Evolutionary conservation across 2,329 filamentous ascomycete genomes (phyloP).

Genomic region (Colletotrichum limetticola): DNA sequence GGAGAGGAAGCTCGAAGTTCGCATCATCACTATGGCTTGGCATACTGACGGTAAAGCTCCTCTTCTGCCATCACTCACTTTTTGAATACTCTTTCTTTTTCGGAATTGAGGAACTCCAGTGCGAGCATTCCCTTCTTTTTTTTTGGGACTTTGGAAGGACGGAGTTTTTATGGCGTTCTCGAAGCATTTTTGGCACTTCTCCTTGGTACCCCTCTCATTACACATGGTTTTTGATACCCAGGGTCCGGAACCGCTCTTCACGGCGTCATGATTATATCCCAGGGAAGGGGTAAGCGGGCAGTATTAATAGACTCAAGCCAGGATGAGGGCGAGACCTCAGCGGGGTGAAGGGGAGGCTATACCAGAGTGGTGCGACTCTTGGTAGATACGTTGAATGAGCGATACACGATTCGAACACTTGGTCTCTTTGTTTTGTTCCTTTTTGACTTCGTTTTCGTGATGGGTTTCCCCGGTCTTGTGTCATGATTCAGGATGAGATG

Average conservation of each 20-base stretch:
- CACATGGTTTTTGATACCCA: constrained; percentile 11
- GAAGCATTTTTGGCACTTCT: background rate
- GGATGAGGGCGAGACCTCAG: background rate
- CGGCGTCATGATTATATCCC: background rate
- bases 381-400: background rate
- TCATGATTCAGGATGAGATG: constrained; percentile 8
- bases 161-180: background rate
- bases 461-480: background rate
- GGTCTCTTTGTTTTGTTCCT: no score
- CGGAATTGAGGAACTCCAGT: no score
- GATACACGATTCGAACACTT: background rate
- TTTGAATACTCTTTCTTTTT: background rate
- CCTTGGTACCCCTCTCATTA: background rate
- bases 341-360: background rate
- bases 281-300: background rate
- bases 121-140: background rate
- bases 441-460: no score
- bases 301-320: background rate
- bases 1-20: constrained; percentile 9
- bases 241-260: background rate
- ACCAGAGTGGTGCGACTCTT: background rate
- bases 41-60: constrained; percentile 30
- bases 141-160: background rate
- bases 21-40: constrained; percentile 8
- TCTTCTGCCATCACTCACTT: constrained; percentile 28